Evolutionary conservation across 2,329 filamentous ascomycete genomes (phyloP).

Genomic region (Fusarium sp.): DNA sequence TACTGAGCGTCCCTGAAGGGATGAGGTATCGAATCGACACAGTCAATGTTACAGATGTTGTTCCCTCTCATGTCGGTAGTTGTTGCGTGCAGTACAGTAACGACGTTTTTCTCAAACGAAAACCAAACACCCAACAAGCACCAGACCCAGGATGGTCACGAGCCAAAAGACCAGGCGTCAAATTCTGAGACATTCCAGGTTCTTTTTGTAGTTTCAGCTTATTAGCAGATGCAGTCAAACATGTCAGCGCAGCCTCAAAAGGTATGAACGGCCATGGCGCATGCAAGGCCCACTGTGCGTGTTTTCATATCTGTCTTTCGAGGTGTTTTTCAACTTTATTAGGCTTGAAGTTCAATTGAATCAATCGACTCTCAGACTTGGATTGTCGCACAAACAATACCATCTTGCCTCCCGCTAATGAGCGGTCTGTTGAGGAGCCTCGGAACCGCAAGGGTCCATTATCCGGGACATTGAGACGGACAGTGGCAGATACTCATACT

Average conservation of each 20-base stretch:
- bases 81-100: neutral
- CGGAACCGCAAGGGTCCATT: conserved; percentile 30
- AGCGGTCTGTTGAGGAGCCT: conserved; percentile 40
- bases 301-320: conserved; percentile 17
- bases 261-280: conserved; percentile 35
- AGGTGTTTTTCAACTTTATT: conserved; percentile 9
- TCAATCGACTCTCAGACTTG: conserved; percentile 10
- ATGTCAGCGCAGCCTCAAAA: conserved; percentile 34
- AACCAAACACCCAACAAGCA: conserved; percentile 9
- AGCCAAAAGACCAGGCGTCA: conserved; percentile 29
- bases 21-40: conserved; percentile 12
- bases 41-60: conserved; percentile 24
- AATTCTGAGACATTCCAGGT: conserved; percentile 29
- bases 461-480: conserved; percentile 14
- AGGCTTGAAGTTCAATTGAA: conserved; percentile 6
- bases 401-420: conserved; percentile 19
- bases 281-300: conserved; percentile 24
- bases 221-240: conserved; percentile 4
- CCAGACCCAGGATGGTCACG: conserved; percentile 23
- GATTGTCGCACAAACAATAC: conserved; percentile 16
- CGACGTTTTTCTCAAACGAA: conserved; percentile 19
- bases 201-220: conserved; percentile 1
- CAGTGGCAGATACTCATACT: conserved; percentile 18
- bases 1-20: conserved; percentile 13
- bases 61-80: conserved; percentile 12